phyloP scores from a whole-genome alignment of 495 filamentous ascomycete genomes.

The Elaphomyces granulatus region DNA sequence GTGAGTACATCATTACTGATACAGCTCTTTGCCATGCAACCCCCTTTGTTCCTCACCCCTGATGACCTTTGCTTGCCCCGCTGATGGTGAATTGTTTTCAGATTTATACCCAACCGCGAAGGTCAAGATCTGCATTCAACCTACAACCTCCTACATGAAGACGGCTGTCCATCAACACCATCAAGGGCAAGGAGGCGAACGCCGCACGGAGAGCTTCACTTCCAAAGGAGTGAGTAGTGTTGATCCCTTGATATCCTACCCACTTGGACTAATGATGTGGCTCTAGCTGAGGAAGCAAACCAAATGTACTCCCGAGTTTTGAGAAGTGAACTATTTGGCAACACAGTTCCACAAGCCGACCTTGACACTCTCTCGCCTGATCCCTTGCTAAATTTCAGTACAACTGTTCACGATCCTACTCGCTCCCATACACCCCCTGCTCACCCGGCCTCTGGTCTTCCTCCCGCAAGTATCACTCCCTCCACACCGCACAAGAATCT shows the following conservation, averaged over 20 bases:
- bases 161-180: conserved; percentile 82
- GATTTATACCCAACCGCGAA: conserved; percentile 90
- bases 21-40: background rate
- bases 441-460: conserved; percentile 42
- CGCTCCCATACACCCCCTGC: conserved; percentile 71
- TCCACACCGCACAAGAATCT: conserved; percentile 96
- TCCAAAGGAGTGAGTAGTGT: conserved; percentile 64
- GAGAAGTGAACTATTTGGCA: conserved; percentile 80
- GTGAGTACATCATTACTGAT: conserved; percentile 26
- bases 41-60: background rate
- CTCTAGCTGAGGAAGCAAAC: conserved; percentile 85
- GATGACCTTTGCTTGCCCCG: too few species aligned
- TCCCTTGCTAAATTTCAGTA: conserved; percentile 40
- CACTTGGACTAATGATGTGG: conserved; percentile 24
- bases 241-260: background rate
- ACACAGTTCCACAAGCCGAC: conserved; percentile 68
- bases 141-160: conserved; percentile 79
- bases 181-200: conserved; percentile 70
- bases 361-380: conserved; percentile 52
- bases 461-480: conserved; percentile 62
- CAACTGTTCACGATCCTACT: conserved; percentile 49
- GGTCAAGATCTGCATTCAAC: conserved; percentile 88
- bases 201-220: conserved; percentile 81
- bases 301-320: conserved; percentile 79
- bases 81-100: too few species aligned